These are phyloP conservation scores for Staphylotrichum tortipilum DNA, from an alignment of 495 filamentous ascomycete species.

Conservation along the genomic window DNA sequence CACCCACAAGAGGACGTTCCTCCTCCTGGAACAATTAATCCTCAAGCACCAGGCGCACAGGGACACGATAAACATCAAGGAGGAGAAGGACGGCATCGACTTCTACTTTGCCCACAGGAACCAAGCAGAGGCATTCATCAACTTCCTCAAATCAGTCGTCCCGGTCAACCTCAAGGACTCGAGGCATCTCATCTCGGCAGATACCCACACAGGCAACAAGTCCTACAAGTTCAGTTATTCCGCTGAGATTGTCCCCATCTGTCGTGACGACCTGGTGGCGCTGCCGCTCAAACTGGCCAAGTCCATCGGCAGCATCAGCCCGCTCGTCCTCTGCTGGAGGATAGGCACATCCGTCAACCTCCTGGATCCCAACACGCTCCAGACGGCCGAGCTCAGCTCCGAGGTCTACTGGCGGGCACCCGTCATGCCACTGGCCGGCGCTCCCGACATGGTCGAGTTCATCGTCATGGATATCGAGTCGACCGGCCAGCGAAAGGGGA, in stretches of 20 bases:
- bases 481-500: conserved; percentile 63
- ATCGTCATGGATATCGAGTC: conserved; percentile 92
- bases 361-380: conserved; percentile 82
- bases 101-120: conserved; percentile 88
- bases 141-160: conserved; percentile 76
- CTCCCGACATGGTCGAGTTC: conserved; percentile 81
- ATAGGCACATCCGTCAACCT: conserved; percentile 85
- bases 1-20: conserved; percentile 91
- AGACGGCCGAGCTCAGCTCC: conserved; percentile 75
- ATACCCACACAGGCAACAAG: conserved; percentile 82
- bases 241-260: conserved; percentile 79
- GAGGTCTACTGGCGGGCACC: conserved; percentile 80
- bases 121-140: conserved; percentile 84
- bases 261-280: conserved; percentile 92
- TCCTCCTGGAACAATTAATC: conserved; percentile 94
- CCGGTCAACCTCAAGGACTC: conserved; percentile 77
- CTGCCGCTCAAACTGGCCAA: conserved; percentile 84
- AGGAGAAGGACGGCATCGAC: conserved; percentile 86
- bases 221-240: conserved; percentile 90
- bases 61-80: conserved; percentile 94
- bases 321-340: conserved; percentile 61
- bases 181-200: conserved; percentile 84
- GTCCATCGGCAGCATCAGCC: conserved; percentile 72
- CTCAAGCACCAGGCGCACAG: conserved; percentile 85
- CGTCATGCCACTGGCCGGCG: conserved; percentile 74